These are phyloP conservation scores for Yamadazyma tumulicola DNA, from an alignment of 805 yeast genomes.

Conservation along the genomic window DNA sequence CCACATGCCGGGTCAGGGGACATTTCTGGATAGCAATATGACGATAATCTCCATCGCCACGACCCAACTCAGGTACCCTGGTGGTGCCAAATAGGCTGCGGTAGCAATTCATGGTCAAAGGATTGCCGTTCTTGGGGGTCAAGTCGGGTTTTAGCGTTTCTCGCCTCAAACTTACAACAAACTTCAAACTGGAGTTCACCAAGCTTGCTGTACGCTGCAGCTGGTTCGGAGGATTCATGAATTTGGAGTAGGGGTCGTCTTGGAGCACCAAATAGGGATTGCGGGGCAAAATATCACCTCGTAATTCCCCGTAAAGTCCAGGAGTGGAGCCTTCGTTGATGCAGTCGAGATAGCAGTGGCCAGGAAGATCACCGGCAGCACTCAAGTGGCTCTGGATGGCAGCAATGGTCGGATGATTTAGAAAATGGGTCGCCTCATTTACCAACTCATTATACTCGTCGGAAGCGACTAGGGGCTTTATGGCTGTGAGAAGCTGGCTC, in stretches of 20 bases:
- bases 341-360: constrained; percentile 53
- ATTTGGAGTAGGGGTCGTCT: constrained; percentile 63
- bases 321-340: constrained; percentile 49
- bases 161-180: constrained; percentile 55
- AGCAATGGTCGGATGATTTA: constrained; percentile 37
- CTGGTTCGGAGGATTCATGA: constrained; percentile 60
- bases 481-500: constrained; percentile 49
- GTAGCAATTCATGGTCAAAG: constrained; percentile 68
- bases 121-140: constrained; percentile 47
- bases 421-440: constrained; percentile 43
- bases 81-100: constrained; percentile 67
- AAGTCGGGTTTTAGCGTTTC: constrained; percentile 55
- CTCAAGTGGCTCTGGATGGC: constrained; percentile 53
- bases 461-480: constrained; percentile 55
- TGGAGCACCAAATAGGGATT: constrained; percentile 74
- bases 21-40: constrained; percentile 30
- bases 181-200: constrained; percentile 63
- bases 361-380: constrained; percentile 40
- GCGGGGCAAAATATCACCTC: constrained; percentile 69
- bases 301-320: constrained; percentile 58
- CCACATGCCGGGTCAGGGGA: constrained; percentile 46
- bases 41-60: constrained; percentile 11
- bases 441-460: constrained; percentile 49
- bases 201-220: constrained; percentile 65
- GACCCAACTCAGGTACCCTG: constrained; percentile 37